Conservation (phyloP, 2,329 filamentous ascomycete species). For the Trichoderma oligosporum region DNA sequence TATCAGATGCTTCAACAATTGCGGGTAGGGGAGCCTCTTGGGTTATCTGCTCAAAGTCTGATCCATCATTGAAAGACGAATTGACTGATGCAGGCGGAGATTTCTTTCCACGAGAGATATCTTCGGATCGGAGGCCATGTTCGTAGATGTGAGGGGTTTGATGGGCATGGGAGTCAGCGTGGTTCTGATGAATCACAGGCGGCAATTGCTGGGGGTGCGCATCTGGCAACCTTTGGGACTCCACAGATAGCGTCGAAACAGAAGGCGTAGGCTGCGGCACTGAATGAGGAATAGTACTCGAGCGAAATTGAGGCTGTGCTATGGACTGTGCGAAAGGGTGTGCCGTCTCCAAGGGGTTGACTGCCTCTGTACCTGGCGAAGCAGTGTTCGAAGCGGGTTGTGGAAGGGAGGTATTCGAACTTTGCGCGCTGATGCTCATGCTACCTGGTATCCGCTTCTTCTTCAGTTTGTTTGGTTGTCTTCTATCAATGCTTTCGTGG, state of each 20-base stretch:
- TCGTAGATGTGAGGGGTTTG: slow-evolving; percentile 43
- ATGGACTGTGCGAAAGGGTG: slow-evolving; percentile 2
- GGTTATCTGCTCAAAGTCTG: slow-evolving; percentile 65
- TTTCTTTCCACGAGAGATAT: slow-evolving; percentile 58
- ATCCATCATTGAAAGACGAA: slow-evolving; percentile 75
- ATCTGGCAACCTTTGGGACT: slow-evolving; percentile 21
- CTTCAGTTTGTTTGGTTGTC: slow-evolving; percentile 83
- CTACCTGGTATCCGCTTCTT: slow-evolving; percentile 79
- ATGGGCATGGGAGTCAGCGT: slow-evolving; percentile 40
- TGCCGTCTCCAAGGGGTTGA: slow-evolving; percentile 45
- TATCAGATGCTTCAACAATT: slow-evolving; percentile 43
- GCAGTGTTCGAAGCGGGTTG: slow-evolving; percentile 41
- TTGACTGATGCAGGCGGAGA: slow-evolving; percentile 76
- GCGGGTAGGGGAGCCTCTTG: slow-evolving; percentile 51
- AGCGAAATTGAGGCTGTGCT: slow-evolving; percentile 22
- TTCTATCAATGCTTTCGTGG: slow-evolving; percentile 54
- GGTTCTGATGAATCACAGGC: slow-evolving; percentile 23
- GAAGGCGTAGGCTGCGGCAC: slow-evolving; percentile 10
- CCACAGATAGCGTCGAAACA: slow-evolving; percentile 11
- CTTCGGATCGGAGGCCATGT: slow-evolving; percentile 42
- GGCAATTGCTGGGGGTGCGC: slow-evolving; percentile 21
- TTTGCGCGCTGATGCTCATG: slow-evolving; percentile 81
- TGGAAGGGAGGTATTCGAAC: slow-evolving; percentile 73
- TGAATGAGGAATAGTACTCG: slow-evolving; percentile 17
- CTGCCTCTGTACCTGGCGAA: slow-evolving; percentile 45